A percentile compares a stretch with the other conserved stretches of the same genome.
phyloP scores from a whole-genome alignment of 331 rosid genomes.

The Malus hybrid region DNA sequence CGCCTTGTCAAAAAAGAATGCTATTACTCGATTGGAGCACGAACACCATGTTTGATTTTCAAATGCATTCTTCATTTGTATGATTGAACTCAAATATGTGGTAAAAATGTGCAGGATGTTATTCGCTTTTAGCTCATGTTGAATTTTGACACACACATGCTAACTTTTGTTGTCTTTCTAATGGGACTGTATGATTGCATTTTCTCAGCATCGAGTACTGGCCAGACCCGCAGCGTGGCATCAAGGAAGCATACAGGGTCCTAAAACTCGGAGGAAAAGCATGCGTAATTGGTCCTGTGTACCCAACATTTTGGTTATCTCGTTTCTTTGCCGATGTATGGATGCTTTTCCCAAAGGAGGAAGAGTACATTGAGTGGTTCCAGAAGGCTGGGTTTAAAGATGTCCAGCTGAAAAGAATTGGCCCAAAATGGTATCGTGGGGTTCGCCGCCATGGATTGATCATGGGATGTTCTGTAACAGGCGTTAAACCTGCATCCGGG shows the following conservation, averaged over 20 bases:
- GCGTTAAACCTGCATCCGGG: constrained; percentile 82
- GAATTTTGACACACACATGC: too few relatives aligned
- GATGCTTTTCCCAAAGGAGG: constrained; percentile 98
- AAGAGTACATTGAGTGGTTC: constrained; percentile 94
- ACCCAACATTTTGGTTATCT: constrained; percentile 86
- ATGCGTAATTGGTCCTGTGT: constrained; percentile 79
- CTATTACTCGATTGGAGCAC: background rate
- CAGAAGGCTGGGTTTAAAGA: constrained; percentile 80
- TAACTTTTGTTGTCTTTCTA: background rate
- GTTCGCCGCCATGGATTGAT: constrained; percentile 90
- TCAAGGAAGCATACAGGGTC: constrained; percentile 90
- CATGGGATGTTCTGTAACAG: constrained; percentile 96
- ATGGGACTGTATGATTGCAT: constrained; percentile 19
- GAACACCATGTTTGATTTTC: background rate
- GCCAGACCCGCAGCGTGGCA: constrained; percentile 97
- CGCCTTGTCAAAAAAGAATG: background rate
- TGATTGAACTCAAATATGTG: background rate
- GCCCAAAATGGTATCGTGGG: constrained; percentile 96
- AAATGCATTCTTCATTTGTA: background rate
- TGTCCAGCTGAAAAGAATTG: constrained; percentile 81
- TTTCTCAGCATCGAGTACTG: constrained; percentile 81
- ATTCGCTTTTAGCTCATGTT: background rate
- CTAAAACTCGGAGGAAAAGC: constrained; percentile 86
- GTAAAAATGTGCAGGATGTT: background rate
- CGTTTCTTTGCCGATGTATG: constrained; percentile 96